phyloP scores from a whole-genome alignment of 1,284 basidiomycete species.

The Quambalaria eucalypti region DNA sequence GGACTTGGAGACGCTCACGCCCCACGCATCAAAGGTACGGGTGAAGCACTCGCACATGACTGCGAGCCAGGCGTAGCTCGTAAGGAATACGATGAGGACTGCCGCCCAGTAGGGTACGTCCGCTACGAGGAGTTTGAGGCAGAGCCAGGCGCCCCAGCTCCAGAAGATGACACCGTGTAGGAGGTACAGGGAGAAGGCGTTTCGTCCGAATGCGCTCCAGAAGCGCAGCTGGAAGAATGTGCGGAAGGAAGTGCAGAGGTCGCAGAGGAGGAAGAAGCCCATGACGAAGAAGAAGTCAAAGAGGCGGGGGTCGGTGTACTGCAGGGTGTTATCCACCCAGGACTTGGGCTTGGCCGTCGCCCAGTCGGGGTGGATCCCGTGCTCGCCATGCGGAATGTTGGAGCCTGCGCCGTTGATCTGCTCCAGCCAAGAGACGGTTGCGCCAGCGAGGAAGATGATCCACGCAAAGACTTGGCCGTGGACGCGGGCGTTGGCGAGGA shows the following conservation, averaged over 20 bases:
- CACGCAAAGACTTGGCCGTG: conserved; percentile 31
- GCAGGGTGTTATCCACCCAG: conserved; percentile 11
- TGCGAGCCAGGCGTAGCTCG: conserved; percentile 21
- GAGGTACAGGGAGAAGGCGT: conserved; percentile 32
- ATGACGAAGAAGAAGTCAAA: conserved; percentile 24
- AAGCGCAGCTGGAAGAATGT: conserved; percentile 28
- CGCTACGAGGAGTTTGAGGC: conserved; percentile 17
- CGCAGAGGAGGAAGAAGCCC: conserved; percentile 30
- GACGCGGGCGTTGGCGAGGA: conserved; percentile 16
- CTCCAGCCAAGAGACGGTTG: conserved; percentile 22
- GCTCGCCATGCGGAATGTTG: conserved; percentile 20
- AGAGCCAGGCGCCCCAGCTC: conserved; percentile 34
- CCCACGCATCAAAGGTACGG: conserved; percentile 33
- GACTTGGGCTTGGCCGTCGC: conserved; percentile 13
- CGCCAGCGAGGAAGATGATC: conserved; percentile 26
- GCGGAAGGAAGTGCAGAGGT: conserved; percentile 24
- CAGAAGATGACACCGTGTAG: conserved; percentile 34
- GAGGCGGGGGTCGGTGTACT: conserved; percentile 23
- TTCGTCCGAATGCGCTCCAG: conserved; percentile 29
- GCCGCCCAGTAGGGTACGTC: conserved; percentile 33
- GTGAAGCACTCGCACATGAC: conserved; percentile 29
- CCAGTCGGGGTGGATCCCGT: conserved; percentile 27
- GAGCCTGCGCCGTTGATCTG: conserved; percentile 13
- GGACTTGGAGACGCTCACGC: conserved; percentile 27
- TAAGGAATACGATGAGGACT: conserved; percentile 27